Percentiles rank a stretch among this genome's conserved stretches.
These are phyloP conservation scores for Endothia cerciana DNA, from an alignment of 2,329 filamentous ascomycete genomes.

Conservation along the genomic window DNA sequence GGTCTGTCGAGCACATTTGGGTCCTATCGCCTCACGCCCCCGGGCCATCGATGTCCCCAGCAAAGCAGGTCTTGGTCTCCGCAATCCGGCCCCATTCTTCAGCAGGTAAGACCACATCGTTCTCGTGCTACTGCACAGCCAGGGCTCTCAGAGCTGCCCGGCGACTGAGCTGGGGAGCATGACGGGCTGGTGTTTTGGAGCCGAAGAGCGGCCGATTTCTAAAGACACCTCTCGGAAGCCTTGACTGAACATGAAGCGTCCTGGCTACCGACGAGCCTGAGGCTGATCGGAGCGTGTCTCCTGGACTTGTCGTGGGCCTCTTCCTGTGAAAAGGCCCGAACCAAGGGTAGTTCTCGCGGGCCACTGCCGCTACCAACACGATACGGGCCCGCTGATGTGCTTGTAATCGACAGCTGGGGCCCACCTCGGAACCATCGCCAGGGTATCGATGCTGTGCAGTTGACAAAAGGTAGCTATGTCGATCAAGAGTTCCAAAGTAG, in stretches of 20 bases:
- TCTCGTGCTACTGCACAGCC: not conserved
- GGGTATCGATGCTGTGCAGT: not conserved
- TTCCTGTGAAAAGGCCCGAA: not conserved
- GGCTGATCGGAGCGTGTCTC: not conserved
- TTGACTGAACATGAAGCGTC: not conserved
- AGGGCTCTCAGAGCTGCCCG: not conserved
- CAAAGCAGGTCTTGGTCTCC: not conserved
- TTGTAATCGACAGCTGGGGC: not conserved
- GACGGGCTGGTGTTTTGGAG: not conserved
- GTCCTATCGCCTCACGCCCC: not conserved
- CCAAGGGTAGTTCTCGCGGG: not conserved
- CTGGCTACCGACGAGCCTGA: not conserved
- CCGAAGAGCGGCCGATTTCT: not conserved
- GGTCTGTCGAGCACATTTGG: not conserved
- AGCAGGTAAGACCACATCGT: not conserved
- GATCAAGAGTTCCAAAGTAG: not conserved
- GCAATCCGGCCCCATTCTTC: not conserved
- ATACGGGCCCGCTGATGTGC: not conserved
- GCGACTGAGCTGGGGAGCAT: not conserved
- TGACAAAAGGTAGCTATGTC: not conserved
- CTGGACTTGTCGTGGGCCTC: not conserved
- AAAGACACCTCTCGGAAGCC: not conserved
- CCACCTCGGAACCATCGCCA: not conserved
- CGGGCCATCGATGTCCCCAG: not conserved
- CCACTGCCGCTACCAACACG: not conserved